phyloP scores from a whole-genome alignment of 208 protist species.

The Leptomonas pyrrhocoris region DNA sequence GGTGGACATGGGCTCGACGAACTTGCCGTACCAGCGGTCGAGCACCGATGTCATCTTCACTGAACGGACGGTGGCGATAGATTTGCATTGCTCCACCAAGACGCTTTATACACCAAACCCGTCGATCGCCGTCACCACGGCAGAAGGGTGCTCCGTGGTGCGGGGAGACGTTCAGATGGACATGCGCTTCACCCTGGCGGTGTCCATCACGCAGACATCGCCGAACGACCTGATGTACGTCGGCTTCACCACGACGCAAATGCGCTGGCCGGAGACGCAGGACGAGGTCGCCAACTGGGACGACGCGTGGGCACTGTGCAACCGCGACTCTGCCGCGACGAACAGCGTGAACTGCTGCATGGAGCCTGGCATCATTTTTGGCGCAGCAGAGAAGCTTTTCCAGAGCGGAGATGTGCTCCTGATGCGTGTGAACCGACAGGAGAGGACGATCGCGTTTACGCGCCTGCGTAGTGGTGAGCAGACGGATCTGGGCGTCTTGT shows the following conservation, averaged over 20 bases:
- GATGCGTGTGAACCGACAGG: slow-evolving; percentile 62
- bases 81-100: slow-evolving; percentile 63
- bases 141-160: slow-evolving; percentile 53
- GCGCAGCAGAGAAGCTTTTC: slow-evolving; percentile 68
- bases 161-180: slow-evolving; percentile 68
- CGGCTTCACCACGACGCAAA: slow-evolving; percentile 74
- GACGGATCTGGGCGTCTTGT: slow-evolving; percentile 83
- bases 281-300: slow-evolving; percentile 69
- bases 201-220: slow-evolving; percentile 61
- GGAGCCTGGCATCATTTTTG: slow-evolving; percentile 82
- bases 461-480: slow-evolving; percentile 61
- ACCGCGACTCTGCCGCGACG: slow-evolving; percentile 59
- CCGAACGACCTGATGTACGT: slow-evolving; percentile 72
- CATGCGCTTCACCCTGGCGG: slow-evolving; percentile 59
- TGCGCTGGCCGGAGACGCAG: slow-evolving; percentile 41
- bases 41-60: slow-evolving; percentile 33
- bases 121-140: slow-evolving; percentile 70
- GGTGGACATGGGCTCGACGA: background rate
- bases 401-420: slow-evolving; percentile 71
- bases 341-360: slow-evolving; percentile 89
- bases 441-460: slow-evolving; percentile 74
- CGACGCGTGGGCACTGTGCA: slow-evolving; percentile 86
- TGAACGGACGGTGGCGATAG: slow-evolving; percentile 50
- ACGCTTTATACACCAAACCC: slow-evolving; percentile 75
- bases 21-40: slow-evolving; percentile 19